Conservation (phyloP, 2,329 filamentous ascomycete genomes). For the Monosporascus ibericus region DNA sequence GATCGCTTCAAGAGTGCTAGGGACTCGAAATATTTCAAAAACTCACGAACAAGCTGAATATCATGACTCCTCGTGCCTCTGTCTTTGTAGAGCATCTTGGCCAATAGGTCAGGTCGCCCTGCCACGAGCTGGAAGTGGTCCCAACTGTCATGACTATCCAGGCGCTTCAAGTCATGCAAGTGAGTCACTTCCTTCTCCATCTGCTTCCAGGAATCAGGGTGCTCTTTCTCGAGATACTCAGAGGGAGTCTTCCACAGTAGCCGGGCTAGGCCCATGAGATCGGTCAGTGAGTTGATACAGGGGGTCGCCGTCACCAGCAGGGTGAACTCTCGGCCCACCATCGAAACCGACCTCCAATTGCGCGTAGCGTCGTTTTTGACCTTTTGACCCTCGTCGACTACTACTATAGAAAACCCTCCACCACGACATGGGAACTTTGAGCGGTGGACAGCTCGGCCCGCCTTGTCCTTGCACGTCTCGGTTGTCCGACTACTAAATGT, state of each 20-base stretch:
- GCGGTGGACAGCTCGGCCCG: slow-evolving; percentile 1
- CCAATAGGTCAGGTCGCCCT: slow-evolving; percentile 14
- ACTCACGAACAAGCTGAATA: slow-evolving; percentile 14
- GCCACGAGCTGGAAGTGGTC: slow-evolving; percentile 15
- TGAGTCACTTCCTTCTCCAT: slow-evolving; percentile 1
- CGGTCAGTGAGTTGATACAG: slow-evolving; percentile 18
- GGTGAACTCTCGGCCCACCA: slow-evolving; percentile 19
- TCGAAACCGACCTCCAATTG: slow-evolving; percentile 18
- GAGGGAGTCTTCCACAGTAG: slow-evolving; percentile 17
- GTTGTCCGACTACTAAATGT: slow-evolving; percentile 18
- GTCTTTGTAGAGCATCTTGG: slow-evolving; percentile 9
- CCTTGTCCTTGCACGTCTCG: not conserved
- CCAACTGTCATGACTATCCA: slow-evolving; percentile 2
- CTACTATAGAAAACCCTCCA: slow-evolving; percentile 20
- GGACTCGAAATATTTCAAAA: slow-evolving; percentile 19
- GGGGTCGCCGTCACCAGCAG: slow-evolving; percentile 24
- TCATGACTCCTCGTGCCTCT: slow-evolving; percentile 1
- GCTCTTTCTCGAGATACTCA: slow-evolving; percentile 6
- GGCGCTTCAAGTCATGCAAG: slow-evolving; percentile 3
- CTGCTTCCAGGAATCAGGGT: not conserved
- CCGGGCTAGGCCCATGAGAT: slow-evolving; percentile 17
- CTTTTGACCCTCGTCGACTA: slow-evolving; percentile 25
- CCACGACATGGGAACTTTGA: slow-evolving; percentile 13
- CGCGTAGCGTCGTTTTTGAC: slow-evolving; percentile 16
- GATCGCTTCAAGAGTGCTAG: slow-evolving; percentile 23